Evolutionary conservation across 2,329 filamentous ascomycete species (phyloP).

Genomic region (Botrytis elliptica): DNA sequence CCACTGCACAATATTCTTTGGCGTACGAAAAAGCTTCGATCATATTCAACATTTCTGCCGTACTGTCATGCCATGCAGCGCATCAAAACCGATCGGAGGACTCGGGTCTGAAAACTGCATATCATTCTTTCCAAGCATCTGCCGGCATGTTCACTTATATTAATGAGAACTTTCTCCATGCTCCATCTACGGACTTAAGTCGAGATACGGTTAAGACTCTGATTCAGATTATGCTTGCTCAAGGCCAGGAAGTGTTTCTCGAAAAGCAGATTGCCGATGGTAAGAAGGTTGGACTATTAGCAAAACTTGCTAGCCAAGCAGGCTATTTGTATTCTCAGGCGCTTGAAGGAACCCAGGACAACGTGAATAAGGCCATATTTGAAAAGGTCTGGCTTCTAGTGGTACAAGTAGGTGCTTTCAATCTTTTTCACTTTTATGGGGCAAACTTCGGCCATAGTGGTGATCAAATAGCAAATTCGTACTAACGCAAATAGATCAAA

Average conservation of each 20-base stretch:
- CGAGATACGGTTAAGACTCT: slow-evolving; percentile 93
- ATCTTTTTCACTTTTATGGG: background rate
- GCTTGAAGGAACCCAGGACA: slow-evolving; percentile 86
- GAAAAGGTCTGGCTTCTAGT: slow-evolving; percentile 91
- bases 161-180: slow-evolving; percentile 98
- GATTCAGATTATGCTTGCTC: slow-evolving; percentile 89
- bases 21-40: slow-evolving; percentile 99
- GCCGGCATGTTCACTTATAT: slow-evolving; percentile 99
- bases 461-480: background rate
- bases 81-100: slow-evolving; percentile 91
- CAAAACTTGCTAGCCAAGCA: slow-evolving; percentile 89
- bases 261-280: slow-evolving; percentile 92
- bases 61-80: slow-evolving; percentile 92
- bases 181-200: slow-evolving; percentile 92
- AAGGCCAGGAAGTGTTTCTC: slow-evolving; percentile 94
- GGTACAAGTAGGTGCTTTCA: slow-evolving; percentile 59
- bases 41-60: slow-evolving; percentile 98
- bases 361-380: slow-evolving; percentile 86
- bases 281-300: slow-evolving; percentile 88
- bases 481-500: slow-evolving; percentile 58
- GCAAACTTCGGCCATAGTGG: background rate
- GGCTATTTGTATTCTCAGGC: slow-evolving; percentile 85
- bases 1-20: slow-evolving; percentile 94
- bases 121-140: slow-evolving; percentile 96
- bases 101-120: slow-evolving; percentile 88